Conservation (phyloP, 768 basidiomycete genomes). For the Sporobolomyces pararoseus region DNA sequence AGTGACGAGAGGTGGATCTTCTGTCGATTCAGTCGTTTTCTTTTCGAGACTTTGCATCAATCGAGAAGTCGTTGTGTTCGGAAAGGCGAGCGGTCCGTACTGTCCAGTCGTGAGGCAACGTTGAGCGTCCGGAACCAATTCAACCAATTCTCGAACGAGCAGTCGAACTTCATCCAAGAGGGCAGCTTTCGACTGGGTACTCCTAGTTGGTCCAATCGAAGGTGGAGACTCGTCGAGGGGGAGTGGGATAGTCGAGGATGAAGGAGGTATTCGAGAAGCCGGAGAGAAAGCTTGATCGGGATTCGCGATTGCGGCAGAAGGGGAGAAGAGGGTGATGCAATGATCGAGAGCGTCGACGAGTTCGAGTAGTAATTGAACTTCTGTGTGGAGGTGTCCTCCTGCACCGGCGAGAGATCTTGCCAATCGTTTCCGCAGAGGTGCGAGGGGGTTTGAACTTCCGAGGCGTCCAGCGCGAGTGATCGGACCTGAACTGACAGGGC, state of each 20-base stretch:
- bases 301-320: background rate
- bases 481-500: background rate
- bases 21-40: background rate
- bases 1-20: no score
- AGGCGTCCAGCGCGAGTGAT: background rate
- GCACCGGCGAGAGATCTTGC: constrained; percentile 26
- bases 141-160: constrained; percentile 34
- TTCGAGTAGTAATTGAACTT: constrained; percentile 39
- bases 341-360: constrained; percentile 39
- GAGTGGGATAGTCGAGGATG: background rate
- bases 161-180: constrained; percentile 33
- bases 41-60: constrained; percentile 24
- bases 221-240: background rate
- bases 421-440: constrained; percentile 35
- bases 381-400: constrained; percentile 4
- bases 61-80: background rate
- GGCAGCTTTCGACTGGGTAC: background rate
- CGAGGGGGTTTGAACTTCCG: constrained; percentile 27
- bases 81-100: constrained; percentile 34
- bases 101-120: constrained; percentile 24
- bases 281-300: background rate
- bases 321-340: constrained; percentile 28
- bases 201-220: background rate
- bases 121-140: constrained; percentile 36
- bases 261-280: no score